Base-by-base conservation (phyloP, 2,329 filamentous ascomycete genomes). In the Chaetomiaceae sp. region DNA sequence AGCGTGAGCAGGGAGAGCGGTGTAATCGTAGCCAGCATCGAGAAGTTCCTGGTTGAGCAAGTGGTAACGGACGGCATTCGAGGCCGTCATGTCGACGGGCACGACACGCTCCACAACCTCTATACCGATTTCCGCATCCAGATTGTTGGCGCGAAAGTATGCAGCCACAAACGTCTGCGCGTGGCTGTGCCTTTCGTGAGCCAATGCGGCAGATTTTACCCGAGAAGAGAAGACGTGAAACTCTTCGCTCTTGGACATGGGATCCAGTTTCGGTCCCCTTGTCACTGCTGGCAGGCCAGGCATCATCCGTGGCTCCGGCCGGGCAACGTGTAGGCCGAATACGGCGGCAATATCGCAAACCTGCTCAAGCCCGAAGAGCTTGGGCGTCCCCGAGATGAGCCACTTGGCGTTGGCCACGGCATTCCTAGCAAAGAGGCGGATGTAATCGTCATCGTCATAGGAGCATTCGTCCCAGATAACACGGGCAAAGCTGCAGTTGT, bases 111-210 rank as follows among this genome's bases (percentile, higher is more conserved):
- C 57, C 29, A 27, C 42, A 10, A 36, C 37, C 10, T 30, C 16
- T n/a, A 52, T 32, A 2, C 47, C 27, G 6, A 49, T 40, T 2
- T 59, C 41, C 6, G 56, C 47, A 23, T 69, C 63, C 6, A 70
- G 60, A 1, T 60, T 56, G 53, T 73, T 84, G 13, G 67, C 63
- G 4, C 82, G 73, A 48, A 77, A 76, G 62, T 82, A 84, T 47
- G 78, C 74, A 65, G 81, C 81, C 56, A 86, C 68, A 25, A 85
- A 69, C 11, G 72, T 70, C 59, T 84, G 77, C 36, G 76, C 71
- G 21, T 71, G 68, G 6, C 58, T 36, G 25, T 73, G 68, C 1
- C 73, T 64, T 11, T 72, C 66, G 1, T 56, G 41, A 1, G 70
- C 66, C 27, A 69, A 63, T 9, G 64, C 55, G 9, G 67, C 64